Evolutionary conservation across 768 basidiomycete genomes (phyloP), one percentile per base, ranked within the genome.

Genomic region (Tulasnella sp.): DNA sequence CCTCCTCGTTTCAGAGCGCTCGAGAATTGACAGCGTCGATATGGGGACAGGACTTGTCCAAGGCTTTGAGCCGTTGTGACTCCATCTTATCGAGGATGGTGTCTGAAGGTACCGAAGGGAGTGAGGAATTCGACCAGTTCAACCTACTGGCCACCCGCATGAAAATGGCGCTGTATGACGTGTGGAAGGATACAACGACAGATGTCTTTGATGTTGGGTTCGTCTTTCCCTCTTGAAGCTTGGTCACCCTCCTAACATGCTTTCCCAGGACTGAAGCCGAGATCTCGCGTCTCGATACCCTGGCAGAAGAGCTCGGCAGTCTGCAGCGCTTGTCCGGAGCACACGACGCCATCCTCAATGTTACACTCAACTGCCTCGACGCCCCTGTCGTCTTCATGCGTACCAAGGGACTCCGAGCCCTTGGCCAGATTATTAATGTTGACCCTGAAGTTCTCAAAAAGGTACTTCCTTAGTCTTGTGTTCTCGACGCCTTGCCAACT

Each of bases 351-450:
- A 93, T 98, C 75, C 85, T 99, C 16, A 90, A 90, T 26, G 90
- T 92, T 46, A 90, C 98, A 40, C 83, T 99, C 26, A 85, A 87
- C 75, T 90, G 95, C 2, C 87, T 97, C 79, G 94, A 97, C 81
- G 93, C 93, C 0, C 89, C 93, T 5, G 89, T 91, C 4, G 95
- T 99, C 37, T 95, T 93, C 81, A 93, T 97, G 87, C 90, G 98
- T 42, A 96, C 96, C 0, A 99, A 99, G 83, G 97, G 97, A 0
- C 86, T 99, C 40, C 89, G 93, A 74, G 96, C 94, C 0, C 86
- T 99, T 5, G 93, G 95, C 4, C 91, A 94, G 82, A 93, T 99
- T 71, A 90, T 99, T 44, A 93, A 91, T 0, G 93, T 92, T 79
- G 98, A 99, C 84, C 90, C 96, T 0, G 90, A 88, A 18, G 91